phyloP scores from a whole-genome alignment of 1,284 basidiomycete genomes.

The Thelephora terrestris region DNA sequence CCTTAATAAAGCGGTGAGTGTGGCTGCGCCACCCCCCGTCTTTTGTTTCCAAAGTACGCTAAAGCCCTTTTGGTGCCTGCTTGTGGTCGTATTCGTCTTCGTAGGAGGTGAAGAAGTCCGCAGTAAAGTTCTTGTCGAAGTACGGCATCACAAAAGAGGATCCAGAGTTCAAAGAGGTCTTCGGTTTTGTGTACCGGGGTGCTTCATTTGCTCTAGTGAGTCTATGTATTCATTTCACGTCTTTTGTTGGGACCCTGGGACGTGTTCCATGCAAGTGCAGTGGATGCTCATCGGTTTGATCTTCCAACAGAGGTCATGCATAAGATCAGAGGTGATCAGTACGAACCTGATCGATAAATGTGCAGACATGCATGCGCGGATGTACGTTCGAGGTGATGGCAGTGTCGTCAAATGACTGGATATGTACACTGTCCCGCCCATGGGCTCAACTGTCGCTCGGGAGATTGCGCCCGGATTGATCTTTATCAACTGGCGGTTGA shows the following conservation, averaged over 20 bases:
- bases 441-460: no score
- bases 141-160: slow-evolving; percentile 44
- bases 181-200: slow-evolving; percentile 23
- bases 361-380: slow-evolving; percentile 13
- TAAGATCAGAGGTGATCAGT: slow-evolving; percentile 3
- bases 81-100: not conserved
- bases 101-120: slow-evolving; percentile 35
- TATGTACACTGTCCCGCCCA: no score
- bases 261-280: no score
- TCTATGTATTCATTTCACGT: not conserved
- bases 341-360: slow-evolving; percentile 1
- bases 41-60: not conserved
- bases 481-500: no score
- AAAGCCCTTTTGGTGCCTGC: not conserved
- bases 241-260: not conserved
- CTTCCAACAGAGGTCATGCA: slow-evolving; percentile 7
- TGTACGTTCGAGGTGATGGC: slow-evolving; percentile 12
- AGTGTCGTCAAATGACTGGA: not conserved
- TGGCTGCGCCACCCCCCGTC: not conserved
- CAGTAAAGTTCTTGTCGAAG: slow-evolving; percentile 26
- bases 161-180: slow-evolving; percentile 38
- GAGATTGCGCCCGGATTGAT: no score
- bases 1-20: slow-evolving; percentile 31
- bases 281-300: not conserved
- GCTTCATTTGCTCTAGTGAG: slow-evolving; percentile 25